These are phyloP conservation scores for Calonectria multiphialidica DNA, from an alignment of 2,329 filamentous ascomycete genomes.

Conservation along the genomic window DNA sequence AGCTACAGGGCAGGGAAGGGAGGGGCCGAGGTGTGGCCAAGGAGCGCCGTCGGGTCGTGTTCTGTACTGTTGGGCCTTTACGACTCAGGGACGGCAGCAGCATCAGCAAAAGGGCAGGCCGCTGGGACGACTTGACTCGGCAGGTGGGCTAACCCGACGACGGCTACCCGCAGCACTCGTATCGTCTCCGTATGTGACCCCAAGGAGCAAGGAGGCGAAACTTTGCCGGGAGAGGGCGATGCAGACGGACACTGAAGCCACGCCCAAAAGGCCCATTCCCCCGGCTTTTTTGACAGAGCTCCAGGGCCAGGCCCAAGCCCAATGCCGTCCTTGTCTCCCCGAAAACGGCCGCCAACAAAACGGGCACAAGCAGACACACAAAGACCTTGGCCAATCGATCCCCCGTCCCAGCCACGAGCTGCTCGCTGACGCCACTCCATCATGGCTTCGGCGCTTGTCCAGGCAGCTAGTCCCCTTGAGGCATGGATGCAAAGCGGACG, in stretches of 20 bases:
- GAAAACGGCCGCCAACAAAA: slow-evolving; percentile 17
- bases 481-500: neutral
- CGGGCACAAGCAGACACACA: neutral
- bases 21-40: slow-evolving; percentile 1
- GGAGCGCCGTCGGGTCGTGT: neutral
- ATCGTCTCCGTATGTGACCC: neutral
- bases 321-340: neutral
- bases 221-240: neutral
- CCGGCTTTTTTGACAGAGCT: neutral
- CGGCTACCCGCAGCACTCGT: neutral
- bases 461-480: neutral
- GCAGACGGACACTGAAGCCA: neutral
- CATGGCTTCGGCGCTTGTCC: slow-evolving; percentile 10
- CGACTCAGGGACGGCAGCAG: neutral
- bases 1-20: neutral
- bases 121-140: neutral
- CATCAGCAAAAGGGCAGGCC: neutral
- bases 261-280: neutral
- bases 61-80: neutral
- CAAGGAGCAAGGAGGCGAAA: neutral
- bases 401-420: slow-evolving; percentile 15
- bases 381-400: neutral
- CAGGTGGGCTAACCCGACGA: neutral
- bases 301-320: neutral
- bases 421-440: slow-evolving; percentile 20